These are phyloP conservation scores for Calocybe gangraenosa DNA, from an alignment of 768 basidiomycete genomes.

Conservation along the genomic window DNA sequence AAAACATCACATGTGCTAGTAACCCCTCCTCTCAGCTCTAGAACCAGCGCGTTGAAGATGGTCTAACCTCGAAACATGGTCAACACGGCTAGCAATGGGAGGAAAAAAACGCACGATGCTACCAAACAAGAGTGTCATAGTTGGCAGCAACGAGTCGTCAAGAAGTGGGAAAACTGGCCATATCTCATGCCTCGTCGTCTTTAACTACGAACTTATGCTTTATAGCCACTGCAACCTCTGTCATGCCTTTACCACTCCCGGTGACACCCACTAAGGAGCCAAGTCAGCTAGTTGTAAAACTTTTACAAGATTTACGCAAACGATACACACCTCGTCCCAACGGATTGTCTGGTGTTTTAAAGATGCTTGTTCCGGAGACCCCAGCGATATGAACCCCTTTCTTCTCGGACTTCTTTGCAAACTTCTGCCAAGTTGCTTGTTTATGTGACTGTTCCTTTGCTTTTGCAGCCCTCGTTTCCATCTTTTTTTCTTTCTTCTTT, in stretches of 20 bases:
- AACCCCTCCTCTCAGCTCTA: conserved; percentile 6
- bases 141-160: not conserved
- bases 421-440: conserved; percentile 90
- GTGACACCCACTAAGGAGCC: conserved; percentile 77
- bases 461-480: conserved; percentile 78
- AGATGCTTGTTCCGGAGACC: conserved; percentile 84
- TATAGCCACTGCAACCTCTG: conserved; percentile 56
- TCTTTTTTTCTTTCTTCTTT: conserved; percentile 94
- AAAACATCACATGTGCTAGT: conserved; percentile 28
- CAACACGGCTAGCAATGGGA: conserved; percentile 18
- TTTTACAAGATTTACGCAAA: conserved; percentile 6
- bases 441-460: conserved; percentile 84
- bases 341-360: conserved; percentile 93
- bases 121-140: not conserved
- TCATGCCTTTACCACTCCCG: conserved; percentile 88
- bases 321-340: conserved; percentile 67
- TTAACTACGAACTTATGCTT: conserved; percentile 71
- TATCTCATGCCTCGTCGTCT: conserved; percentile 39
- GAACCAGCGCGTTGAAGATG: conserved; percentile 1
- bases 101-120: conserved; percentile 4
- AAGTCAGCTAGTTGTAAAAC: conserved; percentile 16
- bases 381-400: conserved; percentile 92
- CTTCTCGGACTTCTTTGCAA: conserved; percentile 91
- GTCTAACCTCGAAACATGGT: conserved; percentile 3
- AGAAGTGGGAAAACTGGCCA: conserved; percentile 5